Conservation (phyloP, 1,139 yeast genomes). For the Hanseniaspora gamundiae region DNA sequence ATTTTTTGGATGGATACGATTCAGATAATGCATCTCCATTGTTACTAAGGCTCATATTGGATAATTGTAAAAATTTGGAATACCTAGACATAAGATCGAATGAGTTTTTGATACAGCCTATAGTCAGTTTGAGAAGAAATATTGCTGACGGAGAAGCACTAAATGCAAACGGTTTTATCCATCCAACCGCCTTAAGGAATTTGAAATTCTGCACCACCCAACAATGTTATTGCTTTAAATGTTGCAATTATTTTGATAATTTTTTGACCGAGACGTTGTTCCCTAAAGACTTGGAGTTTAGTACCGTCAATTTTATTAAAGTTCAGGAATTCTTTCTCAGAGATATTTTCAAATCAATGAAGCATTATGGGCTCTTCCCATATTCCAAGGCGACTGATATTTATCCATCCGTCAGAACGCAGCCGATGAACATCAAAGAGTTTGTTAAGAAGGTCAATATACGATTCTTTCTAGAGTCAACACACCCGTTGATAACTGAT, state of each 20-base stretch:
- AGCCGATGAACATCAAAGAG: conserved; percentile 25
- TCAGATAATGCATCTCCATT: conserved; percentile 25
- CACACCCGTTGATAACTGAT: conserved; percentile 8
- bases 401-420: conserved; percentile 31
- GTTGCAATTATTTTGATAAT: conserved; percentile 20
- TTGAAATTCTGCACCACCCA: conserved; percentile 21
- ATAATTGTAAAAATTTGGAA: conserved; percentile 24
- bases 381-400: conserved; percentile 31
- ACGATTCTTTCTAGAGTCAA: conserved; percentile 8
- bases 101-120: conserved; percentile 14
- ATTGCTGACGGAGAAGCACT: conserved; percentile 13
- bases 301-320: conserved; percentile 13
- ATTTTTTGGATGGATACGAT: conserved; percentile 26
- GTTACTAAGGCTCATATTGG: conserved; percentile 23
- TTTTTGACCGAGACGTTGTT: conserved; percentile 22
- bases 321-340: conserved; percentile 22
- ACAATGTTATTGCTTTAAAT: conserved; percentile 24
- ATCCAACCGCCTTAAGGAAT: conserved; percentile 2
- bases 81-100: conserved; percentile 29
- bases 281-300: conserved; percentile 20
- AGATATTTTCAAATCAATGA: conserved; percentile 27
- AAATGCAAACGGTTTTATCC: not conserved
- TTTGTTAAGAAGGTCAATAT: conserved; percentile 25
- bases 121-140: conserved; percentile 23
- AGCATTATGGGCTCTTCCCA: conserved; percentile 25